phyloP scores from a whole-genome alignment of 78 protist genomes.

The Cavenderia fasciculata region DNA sequence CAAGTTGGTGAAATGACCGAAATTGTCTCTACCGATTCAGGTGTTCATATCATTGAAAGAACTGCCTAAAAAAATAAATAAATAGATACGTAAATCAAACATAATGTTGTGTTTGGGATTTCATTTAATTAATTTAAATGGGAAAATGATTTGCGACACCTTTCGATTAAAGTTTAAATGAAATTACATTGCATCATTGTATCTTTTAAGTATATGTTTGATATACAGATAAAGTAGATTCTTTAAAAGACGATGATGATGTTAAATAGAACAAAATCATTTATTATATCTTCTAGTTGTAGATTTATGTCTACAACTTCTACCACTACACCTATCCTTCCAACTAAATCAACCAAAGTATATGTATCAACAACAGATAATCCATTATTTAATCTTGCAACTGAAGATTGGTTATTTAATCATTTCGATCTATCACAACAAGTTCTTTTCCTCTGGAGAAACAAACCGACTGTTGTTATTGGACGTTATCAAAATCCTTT shows the following conservation, averaged over 20 bases:
- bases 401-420: conserved; percentile 85
- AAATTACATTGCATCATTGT: not conserved
- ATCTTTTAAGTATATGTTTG: not conserved
- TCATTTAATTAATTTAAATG: too few species aligned
- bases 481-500: conserved; percentile 89
- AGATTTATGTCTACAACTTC: not conserved
- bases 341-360: too few species aligned
- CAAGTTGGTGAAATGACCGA: conserved; percentile 86
- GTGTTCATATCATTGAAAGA: conserved; percentile 91
- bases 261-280: too few species aligned
- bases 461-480: conserved; percentile 87
- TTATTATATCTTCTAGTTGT: not conserved
- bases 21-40: conserved; percentile 86
- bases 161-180: too few species aligned
- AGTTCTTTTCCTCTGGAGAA: conserved; percentile 85
- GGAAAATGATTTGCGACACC: too few species aligned
- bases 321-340: too few species aligned
- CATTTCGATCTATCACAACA: conserved; percentile 44
- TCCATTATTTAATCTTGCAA: conserved; percentile 89
- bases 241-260: too few species aligned
- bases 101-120: too few species aligned
- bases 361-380: conserved; percentile 61
- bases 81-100: not conserved
- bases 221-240: too few species aligned
- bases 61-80: conserved; percentile 7